Evolutionary conservation across 2,329 filamentous ascomycete genomes (phyloP).

Genomic region (Fusarium abutilonis): DNA sequence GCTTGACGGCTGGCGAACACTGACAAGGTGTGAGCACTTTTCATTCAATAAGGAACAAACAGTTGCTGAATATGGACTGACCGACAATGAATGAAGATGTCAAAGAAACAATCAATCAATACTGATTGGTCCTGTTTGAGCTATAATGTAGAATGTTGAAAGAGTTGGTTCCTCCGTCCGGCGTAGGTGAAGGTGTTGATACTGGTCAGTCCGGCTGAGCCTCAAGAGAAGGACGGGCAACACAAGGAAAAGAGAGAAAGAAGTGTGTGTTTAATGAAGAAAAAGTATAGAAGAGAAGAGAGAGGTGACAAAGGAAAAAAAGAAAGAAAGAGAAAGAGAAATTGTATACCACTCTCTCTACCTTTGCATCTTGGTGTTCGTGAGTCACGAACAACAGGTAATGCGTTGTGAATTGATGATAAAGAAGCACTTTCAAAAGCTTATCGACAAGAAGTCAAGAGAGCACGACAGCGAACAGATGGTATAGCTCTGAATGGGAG

Average conservation of each 20-base stretch:
- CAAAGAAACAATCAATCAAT: conserved; percentile 5
- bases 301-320: conserved; percentile 32
- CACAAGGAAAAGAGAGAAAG: conserved; percentile 31
- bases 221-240: conserved; percentile 28
- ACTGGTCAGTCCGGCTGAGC: conserved; percentile 45
- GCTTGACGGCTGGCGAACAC: conserved; percentile 40
- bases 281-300: conserved; percentile 23
- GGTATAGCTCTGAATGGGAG: conserved; percentile 25
- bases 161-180: conserved; percentile 33
- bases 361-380: conserved; percentile 41
- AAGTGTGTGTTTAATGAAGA: conserved; percentile 20
- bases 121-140: conserved; percentile 9
- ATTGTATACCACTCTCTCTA: conserved; percentile 36
- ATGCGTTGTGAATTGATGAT: conserved; percentile 30
- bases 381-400: conserved; percentile 43
- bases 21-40: conserved; percentile 20
- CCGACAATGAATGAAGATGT: conserved; percentile 11
- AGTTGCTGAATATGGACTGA: conserved; percentile 20
- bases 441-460: conserved; percentile 31
- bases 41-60: conserved; percentile 1
- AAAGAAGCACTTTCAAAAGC: conserved; percentile 12
- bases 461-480: conserved; percentile 39
- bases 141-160: not conserved
- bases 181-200: conserved; percentile 29
- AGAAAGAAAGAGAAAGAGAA: conserved; percentile 20